These are phyloP conservation scores for Aspergillus clavatus DNA, from an alignment of 2,329 filamentous ascomycete genomes.

Conservation along the genomic window DNA sequence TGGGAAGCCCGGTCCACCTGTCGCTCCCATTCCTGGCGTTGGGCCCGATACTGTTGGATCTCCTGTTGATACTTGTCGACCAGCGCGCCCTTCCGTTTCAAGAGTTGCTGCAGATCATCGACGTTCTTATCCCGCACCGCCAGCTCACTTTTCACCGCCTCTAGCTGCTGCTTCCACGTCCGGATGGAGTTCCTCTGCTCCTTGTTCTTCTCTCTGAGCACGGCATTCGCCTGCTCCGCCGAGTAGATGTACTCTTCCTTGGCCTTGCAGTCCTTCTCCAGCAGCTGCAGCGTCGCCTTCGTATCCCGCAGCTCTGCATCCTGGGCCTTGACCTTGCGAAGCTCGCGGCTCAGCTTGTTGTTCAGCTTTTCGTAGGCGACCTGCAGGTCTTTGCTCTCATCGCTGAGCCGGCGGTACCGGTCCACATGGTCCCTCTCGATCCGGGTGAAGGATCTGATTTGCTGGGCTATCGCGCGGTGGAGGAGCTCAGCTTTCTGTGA, in stretches of 20 bases:
- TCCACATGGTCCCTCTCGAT: not conserved
- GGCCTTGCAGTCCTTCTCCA: not conserved
- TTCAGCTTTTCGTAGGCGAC: not conserved
- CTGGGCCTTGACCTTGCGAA: not conserved
- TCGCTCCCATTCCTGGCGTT: not conserved
- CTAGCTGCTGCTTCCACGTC: not conserved
- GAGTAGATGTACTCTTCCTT: not conserved
- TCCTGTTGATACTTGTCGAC: not conserved
- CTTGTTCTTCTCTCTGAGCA: not conserved
- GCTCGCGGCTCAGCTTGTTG: not conserved
- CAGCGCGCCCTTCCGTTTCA: not conserved
- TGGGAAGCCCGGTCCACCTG: not conserved
- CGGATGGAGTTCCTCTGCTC: not conserved
- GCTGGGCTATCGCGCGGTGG: not conserved
- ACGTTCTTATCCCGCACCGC: not conserved
- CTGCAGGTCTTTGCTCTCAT: not conserved
- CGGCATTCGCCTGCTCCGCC: not conserved
- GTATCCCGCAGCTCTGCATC: not conserved
- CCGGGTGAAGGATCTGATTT: not conserved
- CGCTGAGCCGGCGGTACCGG: not conserved
- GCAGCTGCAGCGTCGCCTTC: not conserved
- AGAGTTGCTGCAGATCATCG: not conserved
- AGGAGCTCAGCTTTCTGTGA: not conserved
- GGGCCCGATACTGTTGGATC: not conserved
- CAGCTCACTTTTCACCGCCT: not conserved